phyloP scores from a whole-genome alignment of 2,329 filamentous ascomycete genomes.

The Sclerotinia nivalis region DNA sequence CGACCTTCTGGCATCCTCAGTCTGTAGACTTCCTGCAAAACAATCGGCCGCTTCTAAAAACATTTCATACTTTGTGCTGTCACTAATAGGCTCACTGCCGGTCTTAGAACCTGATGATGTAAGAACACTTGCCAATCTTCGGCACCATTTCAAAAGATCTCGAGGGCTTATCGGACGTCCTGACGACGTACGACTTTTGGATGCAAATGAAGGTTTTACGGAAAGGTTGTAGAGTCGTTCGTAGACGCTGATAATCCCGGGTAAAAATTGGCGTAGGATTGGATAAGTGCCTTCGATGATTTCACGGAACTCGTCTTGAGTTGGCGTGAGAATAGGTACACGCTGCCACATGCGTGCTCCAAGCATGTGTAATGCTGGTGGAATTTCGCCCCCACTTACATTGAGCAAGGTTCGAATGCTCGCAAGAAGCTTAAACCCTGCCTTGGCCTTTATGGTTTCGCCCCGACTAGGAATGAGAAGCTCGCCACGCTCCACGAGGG shows the following conservation, averaged over 20 bases:
- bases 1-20: constrained; percentile 57
- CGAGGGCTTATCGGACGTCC: constrained; percentile 62
- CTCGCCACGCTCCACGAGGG: constrained; percentile 89
- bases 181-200: constrained; percentile 51
- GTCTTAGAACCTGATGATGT: constrained; percentile 60
- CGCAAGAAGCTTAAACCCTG: constrained; percentile 87
- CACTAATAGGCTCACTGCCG: constrained; percentile 69
- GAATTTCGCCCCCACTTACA: constrained; percentile 63
- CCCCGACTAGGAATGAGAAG: constrained; percentile 86
- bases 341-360: constrained; percentile 84
- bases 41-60: constrained; percentile 94
- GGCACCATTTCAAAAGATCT: constrained; percentile 91
- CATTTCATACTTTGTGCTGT: constrained; percentile 74
- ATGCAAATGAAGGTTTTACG: constrained; percentile 47
- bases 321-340: constrained; percentile 67
- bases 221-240: constrained; percentile 52
- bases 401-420: constrained; percentile 80
- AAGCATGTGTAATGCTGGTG: constrained; percentile 69
- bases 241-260: constrained; percentile 61
- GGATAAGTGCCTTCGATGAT: constrained; percentile 74
- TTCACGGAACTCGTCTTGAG: constrained; percentile 68
- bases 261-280: constrained; percentile 61
- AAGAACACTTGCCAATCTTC: constrained; percentile 69
- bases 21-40: constrained; percentile 79
- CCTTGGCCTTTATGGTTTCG: constrained; percentile 78